Conservation (phyloP, 2,329 filamentous ascomycete species). For the Blumeria graminis region DNA sequence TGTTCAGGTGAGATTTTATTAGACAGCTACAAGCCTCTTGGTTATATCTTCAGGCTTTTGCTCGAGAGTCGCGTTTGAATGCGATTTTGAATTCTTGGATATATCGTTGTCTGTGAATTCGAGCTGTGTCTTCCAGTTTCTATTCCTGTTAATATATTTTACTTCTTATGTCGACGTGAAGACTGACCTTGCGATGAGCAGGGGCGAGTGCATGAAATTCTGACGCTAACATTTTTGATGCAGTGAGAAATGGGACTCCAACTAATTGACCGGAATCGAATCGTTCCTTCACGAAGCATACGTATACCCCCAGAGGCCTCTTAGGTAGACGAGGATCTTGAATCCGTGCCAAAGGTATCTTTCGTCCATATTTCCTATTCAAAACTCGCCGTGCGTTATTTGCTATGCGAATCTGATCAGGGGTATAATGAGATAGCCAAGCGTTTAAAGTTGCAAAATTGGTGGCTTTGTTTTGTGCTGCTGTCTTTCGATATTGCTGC, state of each 20-base stretch:
- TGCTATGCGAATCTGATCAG: constrained; percentile 30
- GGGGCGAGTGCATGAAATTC: constrained; percentile 25
- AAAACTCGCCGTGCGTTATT: constrained; percentile 27
- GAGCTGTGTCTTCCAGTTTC: constrained; percentile 11
- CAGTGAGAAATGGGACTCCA: constrained; percentile 19
- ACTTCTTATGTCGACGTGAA: not conserved
- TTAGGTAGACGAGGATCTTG: constrained; percentile 30
- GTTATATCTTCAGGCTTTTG: too few relatives aligned
- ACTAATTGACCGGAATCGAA: constrained; percentile 24
- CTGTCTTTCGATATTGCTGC: constrained; percentile 28
- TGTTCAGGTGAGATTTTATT: too few relatives aligned
- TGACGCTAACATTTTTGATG: constrained; percentile 17
- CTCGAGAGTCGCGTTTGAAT: constrained; percentile 5
- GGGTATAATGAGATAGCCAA: constrained; percentile 30
- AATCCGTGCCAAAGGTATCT: constrained; percentile 14
- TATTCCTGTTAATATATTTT: constrained; percentile 6
- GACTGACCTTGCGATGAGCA: constrained; percentile 20
- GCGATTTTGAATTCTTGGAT: constrained; percentile 13
- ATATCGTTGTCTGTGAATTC: constrained; percentile 12
- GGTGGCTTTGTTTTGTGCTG: constrained; percentile 21
- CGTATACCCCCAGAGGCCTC: constrained; percentile 17
- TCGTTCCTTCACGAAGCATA: constrained; percentile 22
- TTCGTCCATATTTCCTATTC: constrained; percentile 4
- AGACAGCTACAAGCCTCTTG: too few relatives aligned
- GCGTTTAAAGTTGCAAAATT: constrained; percentile 21